phyloP scores from a whole-genome alignment of 2,329 filamentous ascomycete genomes.

The Trichophyton rubrum region DNA sequence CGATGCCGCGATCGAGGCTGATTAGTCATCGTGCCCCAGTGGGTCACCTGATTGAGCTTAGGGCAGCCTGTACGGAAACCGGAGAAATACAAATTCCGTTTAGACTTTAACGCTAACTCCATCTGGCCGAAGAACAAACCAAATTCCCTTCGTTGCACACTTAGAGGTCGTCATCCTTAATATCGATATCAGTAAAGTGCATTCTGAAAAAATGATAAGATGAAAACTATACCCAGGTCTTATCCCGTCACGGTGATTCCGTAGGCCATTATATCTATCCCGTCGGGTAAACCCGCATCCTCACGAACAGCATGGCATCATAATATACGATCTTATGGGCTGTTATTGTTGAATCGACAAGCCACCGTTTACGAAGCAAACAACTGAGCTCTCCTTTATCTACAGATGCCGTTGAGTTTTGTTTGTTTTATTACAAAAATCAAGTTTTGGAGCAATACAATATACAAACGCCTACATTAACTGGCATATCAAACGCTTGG shows the following conservation, averaged over 20 bases:
- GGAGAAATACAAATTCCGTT: background rate
- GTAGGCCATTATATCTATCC: no score
- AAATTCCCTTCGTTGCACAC: no score
- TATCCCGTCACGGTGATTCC: background rate
- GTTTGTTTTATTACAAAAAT: background rate
- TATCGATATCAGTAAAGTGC: background rate
- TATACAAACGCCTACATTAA: background rate
- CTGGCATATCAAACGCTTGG: background rate
- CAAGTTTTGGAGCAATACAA: conserved; percentile 1
- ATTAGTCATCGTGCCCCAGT: background rate
- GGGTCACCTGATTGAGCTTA: no score
- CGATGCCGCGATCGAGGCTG: background rate
- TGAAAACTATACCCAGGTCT: background rate
- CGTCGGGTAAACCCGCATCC: background rate
- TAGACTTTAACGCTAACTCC: background rate
- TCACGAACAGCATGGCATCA: background rate
- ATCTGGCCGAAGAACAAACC: background rate
- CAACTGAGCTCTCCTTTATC: background rate
- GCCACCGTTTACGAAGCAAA: background rate
- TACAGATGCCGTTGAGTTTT: background rate
- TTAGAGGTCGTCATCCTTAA: background rate
- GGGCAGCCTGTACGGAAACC: background rate
- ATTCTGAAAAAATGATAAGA: background rate
- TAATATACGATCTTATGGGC: background rate
- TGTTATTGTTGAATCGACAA: background rate